phyloP scores from a whole-genome alignment of 257 asterid genomes.

The Osmanthus fragrans region DNA sequence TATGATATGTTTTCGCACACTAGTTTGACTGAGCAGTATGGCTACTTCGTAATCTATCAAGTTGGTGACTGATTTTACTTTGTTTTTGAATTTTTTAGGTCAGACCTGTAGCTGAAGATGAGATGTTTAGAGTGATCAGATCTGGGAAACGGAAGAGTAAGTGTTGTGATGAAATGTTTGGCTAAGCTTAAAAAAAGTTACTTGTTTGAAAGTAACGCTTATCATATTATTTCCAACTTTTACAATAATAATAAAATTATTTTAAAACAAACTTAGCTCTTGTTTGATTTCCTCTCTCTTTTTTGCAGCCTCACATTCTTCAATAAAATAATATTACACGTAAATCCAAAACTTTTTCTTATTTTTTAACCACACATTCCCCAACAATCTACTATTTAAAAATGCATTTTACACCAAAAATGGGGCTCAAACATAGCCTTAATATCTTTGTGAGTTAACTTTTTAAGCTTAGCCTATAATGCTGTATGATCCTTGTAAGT shows the following conservation, averaged over 20 bases:
- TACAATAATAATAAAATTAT: too few species aligned
- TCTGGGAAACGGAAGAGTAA: conserved; percentile 93
- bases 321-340: too few species aligned
- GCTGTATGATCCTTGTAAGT: neutral
- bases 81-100: conserved; percentile 49
- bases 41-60: conserved; percentile 13
- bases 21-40: neutral
- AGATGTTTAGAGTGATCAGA: conserved; percentile 94
- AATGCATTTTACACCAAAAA: too few species aligned
- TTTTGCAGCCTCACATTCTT: too few species aligned
- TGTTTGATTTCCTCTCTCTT: too few species aligned
- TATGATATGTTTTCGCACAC: neutral
- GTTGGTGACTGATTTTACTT: conserved; percentile 2
- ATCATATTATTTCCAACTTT: too few species aligned
- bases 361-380: too few species aligned
- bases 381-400: too few species aligned
- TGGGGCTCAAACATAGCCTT: too few species aligned
- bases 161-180: conserved; percentile 31
- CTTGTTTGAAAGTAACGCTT: neutral
- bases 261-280: too few species aligned
- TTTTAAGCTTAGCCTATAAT: neutral
- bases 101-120: conserved; percentile 97
- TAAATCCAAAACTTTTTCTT: too few species aligned
- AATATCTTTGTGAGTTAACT: neutral
- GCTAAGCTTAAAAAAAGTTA: neutral